Conservation (phyloP, 768 basidiomycete genomes). For the Russula griseocarnosa region DNA sequence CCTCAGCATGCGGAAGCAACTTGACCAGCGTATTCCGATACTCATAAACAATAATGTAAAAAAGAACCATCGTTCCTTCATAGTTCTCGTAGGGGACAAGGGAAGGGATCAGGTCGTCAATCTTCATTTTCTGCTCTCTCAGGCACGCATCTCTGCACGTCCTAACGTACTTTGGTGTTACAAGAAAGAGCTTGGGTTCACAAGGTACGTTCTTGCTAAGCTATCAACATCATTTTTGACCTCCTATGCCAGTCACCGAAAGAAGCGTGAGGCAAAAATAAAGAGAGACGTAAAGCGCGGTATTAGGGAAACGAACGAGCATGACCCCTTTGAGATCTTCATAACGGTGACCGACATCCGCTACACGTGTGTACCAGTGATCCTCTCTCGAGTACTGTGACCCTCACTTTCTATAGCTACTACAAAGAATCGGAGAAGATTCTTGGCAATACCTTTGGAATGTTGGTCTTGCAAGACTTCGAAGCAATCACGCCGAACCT, state of each 20-base stretch:
- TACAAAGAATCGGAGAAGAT: conserved; percentile 98
- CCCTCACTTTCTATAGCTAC: conserved; percentile 45
- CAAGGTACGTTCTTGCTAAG: conserved; percentile 52
- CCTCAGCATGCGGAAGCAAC: conserved; percentile 68
- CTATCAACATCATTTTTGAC: not conserved
- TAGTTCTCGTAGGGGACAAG: conserved; percentile 93
- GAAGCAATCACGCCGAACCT: conserved; percentile 98
- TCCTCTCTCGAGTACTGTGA: not conserved
- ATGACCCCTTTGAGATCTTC: conserved; percentile 97
- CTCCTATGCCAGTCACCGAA: conserved; percentile 67
- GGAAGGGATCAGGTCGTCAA: conserved; percentile 95
- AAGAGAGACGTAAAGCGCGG: conserved; percentile 95
- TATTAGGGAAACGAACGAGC: conserved; percentile 89
- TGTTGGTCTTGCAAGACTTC: conserved; percentile 96
- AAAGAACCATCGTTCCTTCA: conserved; percentile 89
- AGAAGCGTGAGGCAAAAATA: conserved; percentile 95
- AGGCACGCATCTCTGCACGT: conserved; percentile 82
- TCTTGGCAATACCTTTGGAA: conserved; percentile 95
- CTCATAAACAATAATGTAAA: conserved; percentile 93
- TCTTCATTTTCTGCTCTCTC: conserved; percentile 90
- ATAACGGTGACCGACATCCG: conserved; percentile 98
- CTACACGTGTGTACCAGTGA: conserved; percentile 66
- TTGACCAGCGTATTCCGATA: conserved; percentile 89
- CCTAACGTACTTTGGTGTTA: conserved; percentile 98
- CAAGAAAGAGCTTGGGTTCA: conserved; percentile 97